phyloP scores from a whole-genome alignment of 2,329 filamentous ascomycete genomes.

The Xylariales sp. region DNA sequence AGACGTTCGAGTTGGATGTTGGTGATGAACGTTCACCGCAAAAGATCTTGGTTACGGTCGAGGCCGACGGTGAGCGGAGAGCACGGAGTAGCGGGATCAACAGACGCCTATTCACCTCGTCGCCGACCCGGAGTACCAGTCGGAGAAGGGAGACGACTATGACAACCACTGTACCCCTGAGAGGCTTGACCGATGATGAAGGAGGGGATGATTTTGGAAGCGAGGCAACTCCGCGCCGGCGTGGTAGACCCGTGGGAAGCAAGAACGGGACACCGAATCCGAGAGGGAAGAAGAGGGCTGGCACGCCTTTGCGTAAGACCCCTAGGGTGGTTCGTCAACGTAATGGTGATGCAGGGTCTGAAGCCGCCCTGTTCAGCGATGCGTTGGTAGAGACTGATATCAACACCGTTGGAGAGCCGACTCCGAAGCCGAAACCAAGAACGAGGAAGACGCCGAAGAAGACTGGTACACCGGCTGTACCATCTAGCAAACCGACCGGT shows the following conservation, averaged over 20 bases:
- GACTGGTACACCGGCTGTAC: slow-evolving; percentile 14
- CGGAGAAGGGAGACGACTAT: slow-evolving; percentile 35
- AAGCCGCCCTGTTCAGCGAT: slow-evolving; percentile 19
- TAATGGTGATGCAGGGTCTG: slow-evolving; percentile 23
- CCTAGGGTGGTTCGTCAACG: slow-evolving; percentile 29
- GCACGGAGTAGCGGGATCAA: slow-evolving; percentile 24
- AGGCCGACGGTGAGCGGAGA: slow-evolving; percentile 35
- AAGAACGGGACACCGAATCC: slow-evolving; percentile 50
- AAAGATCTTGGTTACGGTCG: slow-evolving; percentile 50
- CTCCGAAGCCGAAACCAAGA: slow-evolving; percentile 29
- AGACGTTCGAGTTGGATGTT: slow-evolving; percentile 53
- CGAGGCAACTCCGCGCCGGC: slow-evolving; percentile 19
- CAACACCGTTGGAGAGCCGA: slow-evolving; percentile 20
- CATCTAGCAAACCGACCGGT: slow-evolving; percentile 22
- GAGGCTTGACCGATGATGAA: slow-evolving; percentile 38
- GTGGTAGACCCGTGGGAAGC: slow-evolving; percentile 39
- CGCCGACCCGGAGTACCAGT: slow-evolving; percentile 32
- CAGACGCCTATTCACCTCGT: slow-evolving; percentile 33
- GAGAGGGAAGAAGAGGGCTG: slow-evolving; percentile 40
- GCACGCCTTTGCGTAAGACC: slow-evolving; percentile 37
- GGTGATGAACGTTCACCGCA: slow-evolving; percentile 46
- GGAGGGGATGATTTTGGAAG: slow-evolving; percentile 9
- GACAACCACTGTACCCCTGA: slow-evolving; percentile 48
- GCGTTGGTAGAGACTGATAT: slow-evolving; percentile 15
- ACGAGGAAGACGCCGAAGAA: slow-evolving; percentile 24